These are phyloP conservation scores for Penicillium sp. DNA, from an alignment of 2,329 filamentous ascomycete species.

Conservation along the genomic window DNA sequence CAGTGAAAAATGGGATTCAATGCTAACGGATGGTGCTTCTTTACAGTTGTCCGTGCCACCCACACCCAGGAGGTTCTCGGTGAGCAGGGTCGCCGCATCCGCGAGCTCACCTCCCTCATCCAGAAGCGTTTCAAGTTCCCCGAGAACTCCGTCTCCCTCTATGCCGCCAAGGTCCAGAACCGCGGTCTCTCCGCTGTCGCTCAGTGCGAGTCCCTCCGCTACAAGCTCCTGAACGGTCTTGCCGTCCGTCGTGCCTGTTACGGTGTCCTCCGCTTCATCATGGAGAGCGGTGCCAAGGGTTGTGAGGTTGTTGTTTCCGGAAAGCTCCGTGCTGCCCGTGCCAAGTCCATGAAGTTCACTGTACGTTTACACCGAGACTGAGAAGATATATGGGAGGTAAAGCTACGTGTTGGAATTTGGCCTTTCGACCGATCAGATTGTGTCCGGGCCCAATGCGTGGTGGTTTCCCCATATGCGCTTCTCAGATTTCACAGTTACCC, in stretches of 20 bases:
- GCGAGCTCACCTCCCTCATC: conserved; percentile 99
- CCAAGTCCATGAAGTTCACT: conserved; percentile 99
- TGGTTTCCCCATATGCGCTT: neutral
- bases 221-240: conserved; percentile 99
- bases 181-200: conserved; percentile 99
- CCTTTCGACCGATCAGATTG: conserved; percentile 8
- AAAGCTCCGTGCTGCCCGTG: conserved; percentile 97
- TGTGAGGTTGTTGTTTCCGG: conserved; percentile 99
- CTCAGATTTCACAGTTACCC: neutral
- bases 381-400: neutral
- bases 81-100: conserved; percentile 99
- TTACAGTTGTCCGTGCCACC: conserved; percentile 88
- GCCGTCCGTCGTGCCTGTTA: conserved; percentile 99
- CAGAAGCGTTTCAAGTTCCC: conserved; percentile 99
- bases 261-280: conserved; percentile 99
- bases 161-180: conserved; percentile 99
- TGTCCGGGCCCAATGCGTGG: neutral
- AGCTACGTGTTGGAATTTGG: neutral
- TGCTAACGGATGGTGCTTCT: conserved; percentile 35
- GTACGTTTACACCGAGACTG: conserved; percentile 51
- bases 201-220: conserved; percentile 99
- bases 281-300: conserved; percentile 99
- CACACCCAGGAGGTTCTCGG: conserved; percentile 99
- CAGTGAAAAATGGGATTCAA: conserved; percentile 14
- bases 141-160: conserved; percentile 99